These are phyloP conservation scores for Tetragonia tetragonoides DNA, from an alignment of 148 eudicot species.

Conservation along the genomic window DNA sequence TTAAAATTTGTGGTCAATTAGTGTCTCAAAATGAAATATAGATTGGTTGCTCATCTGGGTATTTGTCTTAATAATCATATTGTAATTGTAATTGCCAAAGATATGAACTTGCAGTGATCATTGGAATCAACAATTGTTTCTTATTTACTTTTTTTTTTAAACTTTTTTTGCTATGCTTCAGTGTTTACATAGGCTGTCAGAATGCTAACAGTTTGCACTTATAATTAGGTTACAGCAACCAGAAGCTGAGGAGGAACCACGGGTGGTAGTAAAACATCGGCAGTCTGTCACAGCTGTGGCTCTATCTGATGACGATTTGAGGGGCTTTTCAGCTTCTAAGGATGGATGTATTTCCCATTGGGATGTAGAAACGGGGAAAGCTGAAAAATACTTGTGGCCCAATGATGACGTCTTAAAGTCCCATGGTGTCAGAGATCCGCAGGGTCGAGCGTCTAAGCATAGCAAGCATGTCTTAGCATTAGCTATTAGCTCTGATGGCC, in stretches of 20 bases:
- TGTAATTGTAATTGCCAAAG: neutral
- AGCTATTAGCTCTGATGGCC: constrained; percentile 86
- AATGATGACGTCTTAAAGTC: constrained; percentile 61
- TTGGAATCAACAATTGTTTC: neutral
- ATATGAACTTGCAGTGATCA: neutral
- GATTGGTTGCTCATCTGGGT: neutral
- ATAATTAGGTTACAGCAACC: constrained; percentile 64
- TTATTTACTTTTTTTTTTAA: neutral
- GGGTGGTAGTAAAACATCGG: constrained; percentile 61
- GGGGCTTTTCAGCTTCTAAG: constrained; percentile 94
- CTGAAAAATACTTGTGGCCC: constrained; percentile 83
- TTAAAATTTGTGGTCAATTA: neutral
- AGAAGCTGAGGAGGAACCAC: constrained; percentile 48
- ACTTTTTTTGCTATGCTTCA: neutral
- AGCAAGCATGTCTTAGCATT: constrained; percentile 68
- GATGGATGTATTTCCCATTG: constrained; percentile 79
- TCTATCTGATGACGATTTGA: constrained; percentile 72
- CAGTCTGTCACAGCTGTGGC: constrained; percentile 83
- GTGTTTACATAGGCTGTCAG: neutral
- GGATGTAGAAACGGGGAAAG: constrained; percentile 83
- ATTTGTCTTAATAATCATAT: neutral
- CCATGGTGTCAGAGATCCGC: constrained; percentile 66
- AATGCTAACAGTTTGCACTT: neutral
- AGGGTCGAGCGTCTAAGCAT: constrained; percentile 68
- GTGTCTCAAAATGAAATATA: neutral